Percentiles rank a stretch among this genome's conserved stretches.
phyloP scores from a whole-genome alignment of 163 green algal species.

The Scenedesmus sp. region DNA sequence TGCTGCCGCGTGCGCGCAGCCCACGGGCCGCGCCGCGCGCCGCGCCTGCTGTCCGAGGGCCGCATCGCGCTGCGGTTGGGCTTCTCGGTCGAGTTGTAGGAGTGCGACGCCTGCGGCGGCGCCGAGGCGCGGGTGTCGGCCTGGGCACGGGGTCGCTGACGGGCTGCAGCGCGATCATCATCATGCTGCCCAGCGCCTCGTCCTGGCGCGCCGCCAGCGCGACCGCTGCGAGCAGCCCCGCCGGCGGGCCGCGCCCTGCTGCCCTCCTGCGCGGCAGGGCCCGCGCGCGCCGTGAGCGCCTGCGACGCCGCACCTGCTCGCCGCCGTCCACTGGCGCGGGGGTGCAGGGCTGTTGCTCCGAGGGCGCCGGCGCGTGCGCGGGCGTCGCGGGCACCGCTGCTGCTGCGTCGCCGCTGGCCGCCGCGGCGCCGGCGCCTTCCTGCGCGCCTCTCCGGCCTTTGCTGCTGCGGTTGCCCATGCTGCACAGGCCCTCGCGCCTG shows the following conservation, averaged over 20 bases:
- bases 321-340: neutral
- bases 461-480: slow-evolving; percentile 4
- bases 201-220: too few species aligned
- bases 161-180: neutral
- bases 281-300: neutral
- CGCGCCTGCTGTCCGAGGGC: neutral
- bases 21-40: too few species aligned
- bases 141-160: too few species aligned
- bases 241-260: too few species aligned
- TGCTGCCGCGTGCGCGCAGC: too few species aligned
- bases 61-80: slow-evolving; percentile 28
- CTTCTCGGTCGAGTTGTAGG: slow-evolving; percentile 36
- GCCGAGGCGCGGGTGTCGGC: too few species aligned
- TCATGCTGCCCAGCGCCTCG: neutral
- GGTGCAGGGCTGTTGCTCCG: neutral
- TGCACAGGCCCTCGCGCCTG: neutral
- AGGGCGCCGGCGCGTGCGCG: neutral
- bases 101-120: slow-evolving; percentile 24
- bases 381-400: neutral
- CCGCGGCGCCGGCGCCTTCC: neutral
- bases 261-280: neutral
- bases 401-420: neutral
- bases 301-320: neutral
- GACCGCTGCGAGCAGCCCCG: too few species aligned
- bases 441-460: neutral